Percentiles rank a stretch among this genome's conserved stretches.
These are phyloP conservation scores for Lasiodiplodia citricola DNA, from an alignment of 2,329 filamentous ascomycete genomes.

Conservation along the genomic window DNA sequence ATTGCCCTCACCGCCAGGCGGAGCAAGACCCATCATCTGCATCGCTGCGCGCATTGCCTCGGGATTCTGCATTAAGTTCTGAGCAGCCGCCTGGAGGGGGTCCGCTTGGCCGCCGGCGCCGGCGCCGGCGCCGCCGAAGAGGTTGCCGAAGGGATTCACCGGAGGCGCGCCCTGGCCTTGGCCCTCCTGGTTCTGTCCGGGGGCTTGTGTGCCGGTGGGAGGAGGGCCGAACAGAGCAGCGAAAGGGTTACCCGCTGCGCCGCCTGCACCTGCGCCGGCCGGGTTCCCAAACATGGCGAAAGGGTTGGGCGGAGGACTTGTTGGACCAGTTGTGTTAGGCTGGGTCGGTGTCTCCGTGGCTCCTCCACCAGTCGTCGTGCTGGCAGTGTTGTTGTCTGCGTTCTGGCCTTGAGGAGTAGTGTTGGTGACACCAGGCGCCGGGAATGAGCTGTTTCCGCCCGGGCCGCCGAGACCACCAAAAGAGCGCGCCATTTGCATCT, in stretches of 20 bases:
- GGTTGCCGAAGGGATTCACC: slow-evolving; percentile 69
- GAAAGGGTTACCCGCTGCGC: slow-evolving; percentile 61
- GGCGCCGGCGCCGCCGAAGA: slow-evolving; percentile 57
- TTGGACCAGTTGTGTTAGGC: slow-evolving; percentile 40
- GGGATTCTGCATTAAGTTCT: slow-evolving; percentile 62
- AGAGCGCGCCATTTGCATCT: slow-evolving; percentile 77
- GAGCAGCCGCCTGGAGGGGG: slow-evolving; percentile 54
- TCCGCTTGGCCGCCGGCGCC: slow-evolving; percentile 47
- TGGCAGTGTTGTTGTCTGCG: slow-evolving; percentile 26
- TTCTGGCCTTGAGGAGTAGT: slow-evolving; percentile 65
- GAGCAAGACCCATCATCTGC: slow-evolving; percentile 58
- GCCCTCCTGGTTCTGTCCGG: slow-evolving; percentile 39
- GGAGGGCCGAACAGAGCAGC: slow-evolving; percentile 59
- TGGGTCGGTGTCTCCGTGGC: slow-evolving; percentile 47
- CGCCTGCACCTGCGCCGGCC: slow-evolving; percentile 39
- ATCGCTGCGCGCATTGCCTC: slow-evolving; percentile 59
- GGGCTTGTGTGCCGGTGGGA: slow-evolving; percentile 31
- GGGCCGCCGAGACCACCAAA: slow-evolving; percentile 55
- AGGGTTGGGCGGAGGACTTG: slow-evolving; percentile 49
- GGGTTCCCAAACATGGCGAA: slow-evolving; percentile 49
- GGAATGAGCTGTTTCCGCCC: slow-evolving; percentile 66
- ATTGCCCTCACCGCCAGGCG: slow-evolving; percentile 46
- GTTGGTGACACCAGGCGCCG: slow-evolving; percentile 89
- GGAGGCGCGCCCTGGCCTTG: slow-evolving; percentile 38
- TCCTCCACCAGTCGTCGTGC: slow-evolving; percentile 36